A percentile compares a stretch with the other conserved stretches of the same genome.
These are phyloP conservation scores for Lentinula sp. DNA, from an alignment of 768 basidiomycete genomes.

Conservation along the genomic window DNA sequence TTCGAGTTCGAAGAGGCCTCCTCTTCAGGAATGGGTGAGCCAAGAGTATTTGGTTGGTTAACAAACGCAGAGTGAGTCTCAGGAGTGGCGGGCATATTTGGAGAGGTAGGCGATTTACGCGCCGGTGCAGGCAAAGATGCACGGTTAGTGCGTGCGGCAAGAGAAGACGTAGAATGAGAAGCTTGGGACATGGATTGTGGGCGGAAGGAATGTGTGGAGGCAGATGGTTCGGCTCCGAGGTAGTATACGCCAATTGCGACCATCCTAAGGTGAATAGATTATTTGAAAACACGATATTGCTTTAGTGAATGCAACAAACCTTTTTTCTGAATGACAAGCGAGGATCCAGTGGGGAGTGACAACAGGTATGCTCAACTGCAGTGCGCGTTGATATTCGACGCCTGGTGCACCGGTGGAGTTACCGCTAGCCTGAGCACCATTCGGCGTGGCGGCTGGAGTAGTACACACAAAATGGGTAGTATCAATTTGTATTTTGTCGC, in stretches of 20 bases:
- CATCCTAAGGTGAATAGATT: slow-evolving; percentile 49
- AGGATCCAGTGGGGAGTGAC: slow-evolving; percentile 95
- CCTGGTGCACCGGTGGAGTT: slow-evolving; percentile 56
- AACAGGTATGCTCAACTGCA: slow-evolving; percentile 90
- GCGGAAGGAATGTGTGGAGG: slow-evolving; percentile 43
- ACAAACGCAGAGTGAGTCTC: slow-evolving; percentile 30
- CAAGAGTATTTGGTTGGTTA: slow-evolving; percentile 24
- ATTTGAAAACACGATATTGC: background rate
- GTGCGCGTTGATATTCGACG: slow-evolving; percentile 90
- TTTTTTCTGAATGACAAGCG: slow-evolving; percentile 80
- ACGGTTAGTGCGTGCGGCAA: slow-evolving; percentile 40
- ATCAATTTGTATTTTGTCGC: slow-evolving; percentile 92
- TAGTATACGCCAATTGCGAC: slow-evolving; percentile 80
- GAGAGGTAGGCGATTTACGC: slow-evolving; percentile 33
- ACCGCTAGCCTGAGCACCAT: slow-evolving; percentile 50
- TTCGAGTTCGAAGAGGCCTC: background rate
- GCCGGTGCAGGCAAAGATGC: slow-evolving; percentile 64
- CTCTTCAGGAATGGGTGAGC: background rate
- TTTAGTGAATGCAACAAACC: slow-evolving; percentile 34
- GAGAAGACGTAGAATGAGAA: slow-evolving; percentile 26
- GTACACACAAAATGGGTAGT: slow-evolving; percentile 98
- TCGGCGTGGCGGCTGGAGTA: slow-evolving; percentile 67
- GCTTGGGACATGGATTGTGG: slow-evolving; percentile 78
- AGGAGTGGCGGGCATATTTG: slow-evolving; percentile 20
- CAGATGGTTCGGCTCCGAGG: slow-evolving; percentile 59